Percentiles rank a stretch among this genome's conserved stretches.
These are phyloP conservation scores for Dorcoceras hygrometricum DNA, from an alignment of 257 asterid genomes.

Conservation along the genomic window DNA sequence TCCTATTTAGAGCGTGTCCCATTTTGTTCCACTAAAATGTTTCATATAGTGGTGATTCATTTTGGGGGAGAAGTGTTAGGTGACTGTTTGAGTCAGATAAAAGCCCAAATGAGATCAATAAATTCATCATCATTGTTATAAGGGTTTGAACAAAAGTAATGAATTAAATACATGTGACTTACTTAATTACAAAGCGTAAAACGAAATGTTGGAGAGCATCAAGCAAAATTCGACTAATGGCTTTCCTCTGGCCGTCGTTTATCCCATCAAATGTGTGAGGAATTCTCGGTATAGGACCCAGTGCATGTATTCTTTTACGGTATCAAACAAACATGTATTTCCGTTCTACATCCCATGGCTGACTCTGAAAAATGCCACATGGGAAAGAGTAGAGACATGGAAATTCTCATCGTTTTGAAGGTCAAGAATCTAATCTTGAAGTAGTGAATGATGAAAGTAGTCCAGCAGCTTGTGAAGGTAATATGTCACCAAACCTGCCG, in stretches of 20 bases:
- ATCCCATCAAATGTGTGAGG: not conserved
- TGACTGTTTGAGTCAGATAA: no score
- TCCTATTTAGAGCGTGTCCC: no score
- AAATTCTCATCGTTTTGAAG: not conserved
- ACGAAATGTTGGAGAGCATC: not conserved
- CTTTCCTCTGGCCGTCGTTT: not conserved
- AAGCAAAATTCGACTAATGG: not conserved
- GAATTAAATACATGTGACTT: not conserved
- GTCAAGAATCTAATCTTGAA: constrained; percentile 70
- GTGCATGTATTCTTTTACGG: not conserved
- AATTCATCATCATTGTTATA: no score
- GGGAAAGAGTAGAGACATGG: not conserved
- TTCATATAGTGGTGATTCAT: no score
- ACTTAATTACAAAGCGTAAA: not conserved
- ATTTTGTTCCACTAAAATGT: no score
- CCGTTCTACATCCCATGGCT: not conserved
- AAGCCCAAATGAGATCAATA: not conserved
- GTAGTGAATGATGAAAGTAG: constrained; percentile 86
- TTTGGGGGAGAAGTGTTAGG: no score
- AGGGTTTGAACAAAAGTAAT: not conserved
- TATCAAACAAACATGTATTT: not conserved
- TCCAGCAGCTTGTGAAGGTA: constrained; percentile 98
- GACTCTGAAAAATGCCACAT: not conserved
- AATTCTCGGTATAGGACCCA: not conserved
- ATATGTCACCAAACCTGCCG: constrained; percentile 94